Evolutionary conservation across 768 basidiomycete genomes (phyloP).

Genomic region (Boletus rex-veris): DNA sequence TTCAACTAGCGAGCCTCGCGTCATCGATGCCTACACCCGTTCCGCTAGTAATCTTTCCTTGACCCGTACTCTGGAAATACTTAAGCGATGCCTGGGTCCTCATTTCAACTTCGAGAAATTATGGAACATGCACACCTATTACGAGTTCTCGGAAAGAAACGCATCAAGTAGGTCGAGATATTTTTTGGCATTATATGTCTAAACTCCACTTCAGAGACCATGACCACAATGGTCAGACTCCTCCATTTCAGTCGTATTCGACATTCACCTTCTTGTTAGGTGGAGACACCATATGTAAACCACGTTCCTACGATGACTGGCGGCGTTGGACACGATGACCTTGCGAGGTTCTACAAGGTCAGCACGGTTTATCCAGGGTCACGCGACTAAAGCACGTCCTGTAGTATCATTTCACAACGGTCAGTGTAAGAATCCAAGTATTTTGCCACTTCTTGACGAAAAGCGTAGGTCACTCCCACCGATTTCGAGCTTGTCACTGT

Average conservation of each 20-base stretch:
- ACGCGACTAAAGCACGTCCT: background rate
- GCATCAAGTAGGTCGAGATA: slow-evolving; percentile 33
- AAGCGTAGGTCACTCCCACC: slow-evolving; percentile 36
- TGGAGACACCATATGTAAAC: slow-evolving; percentile 40
- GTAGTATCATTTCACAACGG: slow-evolving; percentile 40
- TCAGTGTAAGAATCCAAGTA: slow-evolving; percentile 6
- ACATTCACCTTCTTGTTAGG: slow-evolving; percentile 25
- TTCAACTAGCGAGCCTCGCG: slow-evolving; percentile 14
- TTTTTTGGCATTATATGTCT: background rate
- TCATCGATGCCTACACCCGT: slow-evolving; percentile 32
- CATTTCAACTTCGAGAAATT: slow-evolving; percentile 43
- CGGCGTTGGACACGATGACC: slow-evolving; percentile 40
- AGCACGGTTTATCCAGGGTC: background rate
- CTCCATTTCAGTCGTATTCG: background rate
- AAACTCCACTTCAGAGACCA: slow-evolving; percentile 32
- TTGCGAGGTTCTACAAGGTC: slow-evolving; percentile 46
- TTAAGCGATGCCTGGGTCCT: slow-evolving; percentile 39
- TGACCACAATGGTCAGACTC: slow-evolving; percentile 38
- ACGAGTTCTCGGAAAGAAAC: slow-evolving; percentile 40
- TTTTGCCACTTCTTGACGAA: background rate
- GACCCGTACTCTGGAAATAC: slow-evolving; percentile 36
- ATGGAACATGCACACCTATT: slow-evolving; percentile 47
- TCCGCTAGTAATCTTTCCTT: slow-evolving; percentile 39
- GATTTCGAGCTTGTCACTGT: slow-evolving; percentile 40
- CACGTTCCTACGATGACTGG: slow-evolving; percentile 46